phyloP scores from a whole-genome alignment of 257 asterid genomes.

The Asclepias syriaca region DNA sequence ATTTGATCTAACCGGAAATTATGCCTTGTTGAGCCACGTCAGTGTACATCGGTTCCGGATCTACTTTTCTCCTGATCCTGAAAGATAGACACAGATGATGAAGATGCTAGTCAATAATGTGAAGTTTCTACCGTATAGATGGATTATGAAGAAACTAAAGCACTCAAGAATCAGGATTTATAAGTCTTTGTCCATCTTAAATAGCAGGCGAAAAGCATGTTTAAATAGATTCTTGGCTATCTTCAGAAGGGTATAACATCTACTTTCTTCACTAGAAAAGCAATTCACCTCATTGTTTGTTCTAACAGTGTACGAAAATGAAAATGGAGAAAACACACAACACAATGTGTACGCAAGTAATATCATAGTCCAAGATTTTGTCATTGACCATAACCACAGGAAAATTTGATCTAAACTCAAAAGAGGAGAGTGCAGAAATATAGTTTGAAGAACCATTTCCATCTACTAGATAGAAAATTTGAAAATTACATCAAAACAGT shows the following conservation, averaged over 20 bases:
- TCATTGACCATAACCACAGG: not conserved
- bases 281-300: not conserved
- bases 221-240: not conserved
- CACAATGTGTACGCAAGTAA: not conserved
- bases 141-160: not conserved
- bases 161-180: not conserved
- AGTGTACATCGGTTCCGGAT: conserved; percentile 52
- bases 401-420: not conserved
- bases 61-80: conserved; percentile 62
- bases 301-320: not conserved
- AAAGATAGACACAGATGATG: conserved; percentile 8
- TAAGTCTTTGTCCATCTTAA: conserved; percentile 5
- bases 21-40: not conserved
- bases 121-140: not conserved
- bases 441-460: not conserved
- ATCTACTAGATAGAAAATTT: not conserved
- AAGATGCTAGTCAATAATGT: not conserved
- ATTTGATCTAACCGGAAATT: not conserved
- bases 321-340: not conserved
- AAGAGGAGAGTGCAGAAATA: not conserved
- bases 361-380: not conserved
- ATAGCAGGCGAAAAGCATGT: not conserved
- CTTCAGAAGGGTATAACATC: not conserved
- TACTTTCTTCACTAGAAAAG: not conserved
- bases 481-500: not conserved